A percentile compares a stretch with the other conserved stretches of the same genome.
These are phyloP conservation scores for Penicillium frequentans DNA, from an alignment of 2,329 filamentous ascomycete genomes.

Conservation along the genomic window DNA sequence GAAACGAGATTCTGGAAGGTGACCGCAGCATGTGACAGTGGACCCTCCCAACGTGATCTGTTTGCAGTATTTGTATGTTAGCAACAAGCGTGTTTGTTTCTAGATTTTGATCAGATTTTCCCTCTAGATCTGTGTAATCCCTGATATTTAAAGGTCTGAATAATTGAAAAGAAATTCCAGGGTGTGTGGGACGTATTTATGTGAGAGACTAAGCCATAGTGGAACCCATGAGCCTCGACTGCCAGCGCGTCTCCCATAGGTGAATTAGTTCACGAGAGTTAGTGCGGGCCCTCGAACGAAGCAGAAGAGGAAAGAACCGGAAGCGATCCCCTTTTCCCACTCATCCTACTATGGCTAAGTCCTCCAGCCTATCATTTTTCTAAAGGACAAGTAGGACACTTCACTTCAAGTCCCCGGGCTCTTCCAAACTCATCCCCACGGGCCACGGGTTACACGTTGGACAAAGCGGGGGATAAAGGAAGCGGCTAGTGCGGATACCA, in stretches of 20 bases:
- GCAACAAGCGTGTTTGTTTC: background rate
- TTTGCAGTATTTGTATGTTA: background rate
- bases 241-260: slow-evolving; percentile 2
- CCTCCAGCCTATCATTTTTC: background rate
- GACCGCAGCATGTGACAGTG: slow-evolving; percentile 25
- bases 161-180: background rate
- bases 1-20: slow-evolving; percentile 1
- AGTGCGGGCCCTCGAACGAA: slow-evolving; percentile 25
- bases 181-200: slow-evolving; percentile 16
- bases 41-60: slow-evolving; percentile 1
- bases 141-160: background rate
- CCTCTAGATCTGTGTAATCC: background rate
- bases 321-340: background rate
- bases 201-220: background rate
- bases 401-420: background rate
- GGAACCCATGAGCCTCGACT: background rate
- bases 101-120: background rate
- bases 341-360: background rate
- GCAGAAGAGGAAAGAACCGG: slow-evolving; percentile 27
- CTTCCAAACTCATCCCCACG: background rate
- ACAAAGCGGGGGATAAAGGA: background rate
- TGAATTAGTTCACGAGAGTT: slow-evolving; percentile 2
- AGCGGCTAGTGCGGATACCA: slow-evolving; percentile 21
- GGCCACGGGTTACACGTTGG: slow-evolving; percentile 4
- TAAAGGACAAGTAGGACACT: background rate